Conservation (phyloP, 306 rosid genomes). For the Vicia sativa region DNA sequence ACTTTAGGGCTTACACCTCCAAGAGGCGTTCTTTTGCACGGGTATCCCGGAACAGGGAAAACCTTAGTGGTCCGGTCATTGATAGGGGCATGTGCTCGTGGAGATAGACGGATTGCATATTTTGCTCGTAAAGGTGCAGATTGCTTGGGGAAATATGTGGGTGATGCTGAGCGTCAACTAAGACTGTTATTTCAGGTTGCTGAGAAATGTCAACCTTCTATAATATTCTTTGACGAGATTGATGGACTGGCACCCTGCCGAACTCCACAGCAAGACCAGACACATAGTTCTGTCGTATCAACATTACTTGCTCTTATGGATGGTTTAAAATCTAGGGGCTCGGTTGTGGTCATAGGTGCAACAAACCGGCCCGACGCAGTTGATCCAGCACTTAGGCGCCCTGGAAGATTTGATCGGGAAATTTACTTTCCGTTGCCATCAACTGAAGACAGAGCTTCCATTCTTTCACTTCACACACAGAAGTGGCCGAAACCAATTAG, state of each 20-base stretch:
- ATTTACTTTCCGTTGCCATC: slow-evolving; percentile 97
- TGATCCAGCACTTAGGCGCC: slow-evolving; percentile 93
- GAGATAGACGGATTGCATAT: slow-evolving; percentile 89
- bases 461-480: slow-evolving; percentile 94
- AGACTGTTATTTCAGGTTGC: slow-evolving; percentile 98
- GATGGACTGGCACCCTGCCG: slow-evolving; percentile 97
- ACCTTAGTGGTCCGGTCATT: slow-evolving; percentile 90
- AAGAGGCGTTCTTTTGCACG: slow-evolving; percentile 95
- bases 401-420: slow-evolving; percentile 97
- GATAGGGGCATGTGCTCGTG: slow-evolving; percentile 96
- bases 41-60: slow-evolving; percentile 99
- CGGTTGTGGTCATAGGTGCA: slow-evolving; percentile 96
- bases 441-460: slow-evolving; percentile 86
- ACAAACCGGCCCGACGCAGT: slow-evolving; percentile 98
- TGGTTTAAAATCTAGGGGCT: slow-evolving; percentile 96
- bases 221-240: slow-evolving; percentile 96
- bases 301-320: slow-evolving; percentile 96
- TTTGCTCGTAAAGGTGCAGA: slow-evolving; percentile 99
- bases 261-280: slow-evolving; percentile 95
- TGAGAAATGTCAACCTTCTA: slow-evolving; percentile 95
- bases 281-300: slow-evolving; percentile 97
- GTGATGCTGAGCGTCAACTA: slow-evolving; percentile 98
- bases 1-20: slow-evolving; percentile 91
- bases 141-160: slow-evolving; percentile 97
- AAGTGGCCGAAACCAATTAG: slow-evolving; percentile 87